Base-by-base conservation (phyloP, 2,329 filamentous ascomycete genomes). In the Exophiala spinifera region DNA sequence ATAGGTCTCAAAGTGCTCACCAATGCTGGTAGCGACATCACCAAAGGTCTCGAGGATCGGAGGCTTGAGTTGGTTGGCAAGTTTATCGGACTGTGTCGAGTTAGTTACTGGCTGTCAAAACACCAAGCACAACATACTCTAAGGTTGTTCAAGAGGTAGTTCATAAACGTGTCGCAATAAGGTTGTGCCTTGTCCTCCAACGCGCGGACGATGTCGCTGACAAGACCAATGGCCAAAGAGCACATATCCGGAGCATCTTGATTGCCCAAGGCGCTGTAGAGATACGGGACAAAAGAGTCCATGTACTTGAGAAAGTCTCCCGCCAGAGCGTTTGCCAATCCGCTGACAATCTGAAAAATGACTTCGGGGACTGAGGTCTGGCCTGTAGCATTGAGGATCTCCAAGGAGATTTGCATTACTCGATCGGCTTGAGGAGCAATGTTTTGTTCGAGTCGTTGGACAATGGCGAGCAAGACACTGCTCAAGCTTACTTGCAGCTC, bases 91-190 rank as follows among this genome's bases (percentile, higher is more conserved):
- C 84, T 90, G 69, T 14, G 39, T 53, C 54, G 53, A 36, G 53
- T 42, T 59, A 50, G 70, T 77, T 67, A 76, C 25, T 19, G n/a
- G 34, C 31, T 37, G 34, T 34, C 31, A 52, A 52, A 57, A 37
- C 79, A 81, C 69, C 72, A 89, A 87, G 23, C n/a, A 19, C 13
- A 10, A 57, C 55, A 43, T 44, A 57, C 55, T 72, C 89, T 84
- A 39, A 99, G 77, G 74, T 96, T 95, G 78, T 90, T 91, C 60
- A 99, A 82, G 55, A 99, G 79, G 70, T 94, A 88, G 79, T 99
- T 99, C 94, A 99, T 99, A 72, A 97, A 96, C 62, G 86, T 83
- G 67, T 99, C 94, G 74, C 94, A 99, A 79, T 87, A 97, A 53
- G 92, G 94, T 74, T 95, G 89, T 67, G 92, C 89, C 71, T 88